A percentile compares a stretch with the other conserved stretches of the same genome.
Conservation (phyloP, 345 rosid genomes). For the Noccaea caerulescens region DNA sequence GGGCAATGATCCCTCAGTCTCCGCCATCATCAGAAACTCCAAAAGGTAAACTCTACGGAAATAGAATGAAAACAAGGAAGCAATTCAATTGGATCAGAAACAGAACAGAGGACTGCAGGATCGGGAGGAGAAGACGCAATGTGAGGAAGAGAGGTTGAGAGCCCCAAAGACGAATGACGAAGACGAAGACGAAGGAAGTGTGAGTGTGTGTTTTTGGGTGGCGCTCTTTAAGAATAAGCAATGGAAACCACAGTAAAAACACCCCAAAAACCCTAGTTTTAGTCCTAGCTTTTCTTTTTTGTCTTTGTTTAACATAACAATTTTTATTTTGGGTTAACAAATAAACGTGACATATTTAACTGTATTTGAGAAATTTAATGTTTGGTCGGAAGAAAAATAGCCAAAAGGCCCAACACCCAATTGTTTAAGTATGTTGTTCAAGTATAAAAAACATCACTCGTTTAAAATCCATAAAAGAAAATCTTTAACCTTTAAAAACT, state of each 20-base stretch:
- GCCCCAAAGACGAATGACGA: background rate
- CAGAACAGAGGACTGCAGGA: background rate
- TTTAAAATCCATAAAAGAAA: no score
- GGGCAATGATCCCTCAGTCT: constrained; percentile 40
- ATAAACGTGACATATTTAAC: background rate
- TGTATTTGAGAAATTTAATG: background rate
- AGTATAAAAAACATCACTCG: no score
- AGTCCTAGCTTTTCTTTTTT: constrained; percentile 24
- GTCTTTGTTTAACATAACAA: background rate
- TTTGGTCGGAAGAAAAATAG: no score
- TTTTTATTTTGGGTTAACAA: background rate
- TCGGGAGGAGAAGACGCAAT: constrained; percentile 32
- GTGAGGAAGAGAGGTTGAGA: constrained; percentile 29
- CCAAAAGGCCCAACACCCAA: no score
- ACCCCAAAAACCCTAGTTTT: constrained; percentile 39
- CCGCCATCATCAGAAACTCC: constrained; percentile 38
- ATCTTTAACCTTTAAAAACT: no score
- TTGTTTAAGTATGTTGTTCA: no score
- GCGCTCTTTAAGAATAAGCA: constrained; percentile 31
- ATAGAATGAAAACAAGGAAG: background rate
- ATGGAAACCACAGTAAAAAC: constrained; percentile 23
- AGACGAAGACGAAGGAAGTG: constrained; percentile 2
- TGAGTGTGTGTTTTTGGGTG: constrained; percentile 35
- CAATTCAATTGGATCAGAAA: constrained; percentile 15
- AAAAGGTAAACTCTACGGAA: background rate